These are phyloP conservation scores for Globisporangium emineosum DNA, from an alignment of 352 stramenopile species.

Conservation along the genomic window DNA sequence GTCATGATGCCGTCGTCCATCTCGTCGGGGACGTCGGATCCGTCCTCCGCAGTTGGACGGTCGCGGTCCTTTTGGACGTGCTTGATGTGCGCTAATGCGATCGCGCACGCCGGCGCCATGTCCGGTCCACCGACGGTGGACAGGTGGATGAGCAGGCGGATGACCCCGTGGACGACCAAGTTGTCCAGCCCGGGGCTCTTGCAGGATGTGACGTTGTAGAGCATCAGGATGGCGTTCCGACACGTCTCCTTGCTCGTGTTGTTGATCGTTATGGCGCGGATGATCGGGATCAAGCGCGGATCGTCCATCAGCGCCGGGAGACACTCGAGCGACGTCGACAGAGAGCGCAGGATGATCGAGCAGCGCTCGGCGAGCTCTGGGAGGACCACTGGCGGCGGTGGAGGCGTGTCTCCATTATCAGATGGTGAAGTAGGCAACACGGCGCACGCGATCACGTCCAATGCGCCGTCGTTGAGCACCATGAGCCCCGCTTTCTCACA, in stretches of 20 bases:
- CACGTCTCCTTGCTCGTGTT: conserved; percentile 37
- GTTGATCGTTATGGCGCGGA: conserved; percentile 35
- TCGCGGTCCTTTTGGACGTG: conserved; percentile 58
- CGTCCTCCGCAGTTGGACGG: conserved; percentile 18
- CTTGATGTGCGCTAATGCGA: conserved; percentile 76
- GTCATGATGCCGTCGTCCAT: conserved; percentile 71
- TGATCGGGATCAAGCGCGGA: conserved; percentile 45
- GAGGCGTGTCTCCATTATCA: background rate
- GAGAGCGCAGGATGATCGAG: conserved; percentile 61
- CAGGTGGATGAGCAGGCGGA: conserved; percentile 63
- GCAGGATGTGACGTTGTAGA: conserved; percentile 72
- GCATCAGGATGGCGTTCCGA: conserved; percentile 59
- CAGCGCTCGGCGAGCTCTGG: conserved; percentile 50
- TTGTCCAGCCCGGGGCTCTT: conserved; percentile 44
- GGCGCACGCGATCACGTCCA: conserved; percentile 54
- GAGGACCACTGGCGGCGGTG: background rate
- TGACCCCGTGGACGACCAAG: conserved; percentile 47
- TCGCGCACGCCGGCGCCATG: conserved; percentile 66
- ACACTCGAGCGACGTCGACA: conserved; percentile 53
- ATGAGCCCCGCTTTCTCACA: conserved; percentile 35
- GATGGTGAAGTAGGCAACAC: conserved; percentile 9
- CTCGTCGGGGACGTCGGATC: conserved; percentile 35
- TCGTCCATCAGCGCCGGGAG: conserved; percentile 52
- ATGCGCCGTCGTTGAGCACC: conserved; percentile 52
- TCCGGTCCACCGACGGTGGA: conserved; percentile 42